Base-by-base conservation (phyloP, 1,284 basidiomycete species). In the Wolfiporia cocos region DNA sequence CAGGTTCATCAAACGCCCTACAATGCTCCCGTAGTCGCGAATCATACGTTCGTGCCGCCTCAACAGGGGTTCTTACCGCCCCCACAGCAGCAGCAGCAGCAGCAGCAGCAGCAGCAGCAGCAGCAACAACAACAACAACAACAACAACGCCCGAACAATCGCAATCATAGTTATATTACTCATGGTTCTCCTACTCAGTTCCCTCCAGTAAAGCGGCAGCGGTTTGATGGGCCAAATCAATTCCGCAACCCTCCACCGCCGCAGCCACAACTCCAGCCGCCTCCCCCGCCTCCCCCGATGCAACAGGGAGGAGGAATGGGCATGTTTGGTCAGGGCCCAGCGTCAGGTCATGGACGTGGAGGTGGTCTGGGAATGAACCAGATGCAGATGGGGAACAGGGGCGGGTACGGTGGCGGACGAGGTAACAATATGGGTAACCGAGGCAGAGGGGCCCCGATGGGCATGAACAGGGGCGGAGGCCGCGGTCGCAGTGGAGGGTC, bases 201-300 rank as follows among this genome's bases (percentile, higher is more conserved):
- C 6, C 84, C 84, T 12, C 86, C 86, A 2, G 85, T 85, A 2
- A 93, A 94, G 62, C 72, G 90, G 39, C 89, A 82, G 49, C 76
- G 89, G 15, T 91, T 91, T 55, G 90, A 92, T 57, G 81, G 80
- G 5, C 82, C 86, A 0, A 76, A 65, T 47, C 66, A 68, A 43
- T 70, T 53, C 43, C 56, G 59, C 5, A 52, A 66, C 51, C 69
- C 69, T 39, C 71, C 73, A 43, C 63, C 59, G 21, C 59, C 54
- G 34, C 66, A 53, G 18, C 62, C 61, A 14, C 73, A 68, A 42
- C 69, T 68, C 44, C 71, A 71, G 37, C 61, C 71, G 15, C 74
- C 74, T 15, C 72, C 61, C 10, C 58, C 58, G 5, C 58, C 61
- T 15, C 58, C 58, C 15, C 46, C 55, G 1, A 63, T 61, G 46